Base-by-base conservation (phyloP, 2,329 filamentous ascomycete species). In the Phaeoacremonium minimum region DNA sequence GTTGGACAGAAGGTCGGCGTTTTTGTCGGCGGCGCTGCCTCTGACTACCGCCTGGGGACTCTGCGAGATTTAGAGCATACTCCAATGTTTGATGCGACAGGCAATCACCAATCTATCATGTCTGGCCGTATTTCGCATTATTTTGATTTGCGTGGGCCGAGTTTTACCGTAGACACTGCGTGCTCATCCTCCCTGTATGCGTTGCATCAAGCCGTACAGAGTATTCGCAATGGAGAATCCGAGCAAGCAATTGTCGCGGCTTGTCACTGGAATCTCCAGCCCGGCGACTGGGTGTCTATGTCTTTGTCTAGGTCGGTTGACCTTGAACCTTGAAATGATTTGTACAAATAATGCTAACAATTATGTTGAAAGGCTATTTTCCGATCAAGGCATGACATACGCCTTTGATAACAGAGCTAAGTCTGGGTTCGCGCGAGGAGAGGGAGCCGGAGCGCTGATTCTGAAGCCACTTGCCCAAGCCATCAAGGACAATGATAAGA, bases 401-500 rank as follows among this genome's bases (percentile, higher is more conserved):
- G 41, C 47, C 7, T 59, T 52, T 31, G 60, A 63, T 33, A 37
- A 48, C 28, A 46, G 54, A 14, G 59, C 55, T 4, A 49, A 39
- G 32, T 39, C 58, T 30, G 63, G 64, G 4, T 64, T 61, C 28
- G 58, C 50, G 3, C 48, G 57, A 12, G 60, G 61, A 5, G 64
- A 66, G 40, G 64, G 63, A 6, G 47, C 52, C n/a, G 60, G 52
- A 4, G 46, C 56, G 20, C 32, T 66, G 8, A 38, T 66, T 1
- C 37, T 68, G 6, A 66, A 67, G 39, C 54, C 51, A 0, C 44
- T 67, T 3, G 53, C 55, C 9, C 55, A 61, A 31, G 64, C 64
- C 4, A 31, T 64, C 2, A 42, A 47, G 4, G 57, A 63, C 16
- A 52, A 57, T 4, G 61, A 51, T 15, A 46, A 46, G 2, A 33